These are phyloP conservation scores for Grosmannia huntii DNA, from an alignment of 2,329 filamentous ascomycete species.

Conservation along the genomic window DNA sequence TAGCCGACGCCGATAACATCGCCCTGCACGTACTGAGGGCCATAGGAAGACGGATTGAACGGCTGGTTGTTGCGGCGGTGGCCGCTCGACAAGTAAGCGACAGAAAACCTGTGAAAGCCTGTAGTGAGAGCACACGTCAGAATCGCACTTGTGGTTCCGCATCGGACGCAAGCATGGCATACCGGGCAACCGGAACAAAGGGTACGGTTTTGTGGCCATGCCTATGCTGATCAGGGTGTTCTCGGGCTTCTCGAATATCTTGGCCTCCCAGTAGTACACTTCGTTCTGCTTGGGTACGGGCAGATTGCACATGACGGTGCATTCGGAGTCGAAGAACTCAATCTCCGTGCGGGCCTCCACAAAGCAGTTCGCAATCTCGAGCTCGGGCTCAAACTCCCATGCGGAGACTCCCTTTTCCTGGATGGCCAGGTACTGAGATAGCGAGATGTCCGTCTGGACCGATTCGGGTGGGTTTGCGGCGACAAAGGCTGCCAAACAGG, in stretches of 20 bases:
- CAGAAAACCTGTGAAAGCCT: constrained; percentile 88
- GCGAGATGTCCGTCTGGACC: constrained; percentile 86
- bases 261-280: constrained; percentile 98
- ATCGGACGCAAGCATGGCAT: constrained; percentile 13
- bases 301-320: constrained; percentile 91
- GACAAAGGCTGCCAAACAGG: constrained; percentile 52
- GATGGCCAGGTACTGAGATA: constrained; percentile 95
- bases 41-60: constrained; percentile 68
- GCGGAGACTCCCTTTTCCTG: constrained; percentile 99
- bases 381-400: constrained; percentile 98
- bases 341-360: constrained; percentile 94
- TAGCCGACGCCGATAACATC: constrained; percentile 96
- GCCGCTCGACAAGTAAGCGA: constrained; percentile 82
- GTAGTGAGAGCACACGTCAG: not conserved
- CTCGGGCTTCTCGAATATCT: constrained; percentile 96
- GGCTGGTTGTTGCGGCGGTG: constrained; percentile 86
- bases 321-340: constrained; percentile 97
- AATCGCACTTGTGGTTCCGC: not conserved
- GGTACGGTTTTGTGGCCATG: constrained; percentile 94
- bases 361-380: constrained; percentile 98
- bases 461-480: constrained; percentile 93
- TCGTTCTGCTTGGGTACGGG: constrained; percentile 98
- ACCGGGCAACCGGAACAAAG: constrained; percentile 88
- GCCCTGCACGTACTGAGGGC: constrained; percentile 75
- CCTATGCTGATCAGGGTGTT: constrained; percentile 77